These are phyloP conservation scores for Sporothrix variecibatus DNA, from an alignment of 2,329 filamentous ascomycete species.

Conservation along the genomic window DNA sequence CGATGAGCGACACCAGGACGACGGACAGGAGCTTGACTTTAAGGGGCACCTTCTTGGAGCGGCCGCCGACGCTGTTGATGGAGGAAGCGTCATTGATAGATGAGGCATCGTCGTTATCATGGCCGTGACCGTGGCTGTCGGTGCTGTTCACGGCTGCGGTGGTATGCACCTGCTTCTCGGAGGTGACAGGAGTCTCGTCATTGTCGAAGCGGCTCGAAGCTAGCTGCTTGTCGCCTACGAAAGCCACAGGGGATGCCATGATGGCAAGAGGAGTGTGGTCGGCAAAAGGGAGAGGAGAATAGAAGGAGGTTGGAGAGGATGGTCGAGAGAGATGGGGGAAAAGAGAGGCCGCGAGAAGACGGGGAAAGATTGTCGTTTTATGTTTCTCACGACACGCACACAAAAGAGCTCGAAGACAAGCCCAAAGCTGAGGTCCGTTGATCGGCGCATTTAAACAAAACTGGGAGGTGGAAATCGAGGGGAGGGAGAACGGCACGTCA, in stretches of 20 bases:
- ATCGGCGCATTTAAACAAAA: not conserved
- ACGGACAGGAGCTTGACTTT: slow-evolving; percentile 28
- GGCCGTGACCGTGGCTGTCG: not conserved
- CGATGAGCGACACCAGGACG: slow-evolving; percentile 27
- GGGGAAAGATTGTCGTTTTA: not conserved
- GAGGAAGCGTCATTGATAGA: not conserved
- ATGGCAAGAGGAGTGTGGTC: no score
- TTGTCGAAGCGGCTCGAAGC: not conserved
- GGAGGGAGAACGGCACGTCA: not conserved
- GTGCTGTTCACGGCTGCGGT: no score
- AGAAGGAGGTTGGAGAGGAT: not conserved
- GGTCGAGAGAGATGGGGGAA: not conserved
- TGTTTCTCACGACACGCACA: not conserved
- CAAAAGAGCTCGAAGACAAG: no score
- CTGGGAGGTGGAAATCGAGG: not conserved
- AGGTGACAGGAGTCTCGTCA: not conserved
- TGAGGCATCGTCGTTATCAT: not conserved
- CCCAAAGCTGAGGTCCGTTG: not conserved
- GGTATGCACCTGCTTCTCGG: not conserved
- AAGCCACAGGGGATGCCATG: not conserved
- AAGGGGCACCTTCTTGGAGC: not conserved
- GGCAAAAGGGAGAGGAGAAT: not conserved
- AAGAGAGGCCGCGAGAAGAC: not conserved
- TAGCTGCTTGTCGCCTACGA: not conserved
- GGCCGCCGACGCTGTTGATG: not conserved